Percentiles rank a stretch among this genome's conserved stretches.
Conservation (phyloP, 345 rosid species). For the Populus nigra region DNA sequence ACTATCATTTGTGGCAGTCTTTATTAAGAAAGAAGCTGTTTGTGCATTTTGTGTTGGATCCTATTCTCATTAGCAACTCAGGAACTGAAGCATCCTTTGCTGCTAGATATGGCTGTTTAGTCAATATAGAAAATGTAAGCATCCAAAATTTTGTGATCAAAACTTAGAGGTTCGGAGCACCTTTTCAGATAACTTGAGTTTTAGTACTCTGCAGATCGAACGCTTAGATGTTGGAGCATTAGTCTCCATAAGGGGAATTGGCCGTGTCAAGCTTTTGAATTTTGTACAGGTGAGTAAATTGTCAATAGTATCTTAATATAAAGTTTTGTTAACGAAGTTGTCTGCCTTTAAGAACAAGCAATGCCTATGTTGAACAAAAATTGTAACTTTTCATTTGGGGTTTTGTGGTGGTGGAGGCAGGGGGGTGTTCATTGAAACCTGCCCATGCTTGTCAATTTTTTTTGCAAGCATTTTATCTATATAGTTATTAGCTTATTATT, state of each 20-base stretch:
- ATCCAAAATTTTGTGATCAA: conserved; percentile 8
- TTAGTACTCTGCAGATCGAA: conserved; percentile 50
- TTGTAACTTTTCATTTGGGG: no score
- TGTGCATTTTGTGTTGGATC: conserved; percentile 79
- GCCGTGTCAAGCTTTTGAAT: conserved; percentile 56
- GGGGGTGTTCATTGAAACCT: background rate
- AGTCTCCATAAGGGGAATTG: conserved; percentile 63
- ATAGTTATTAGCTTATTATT: background rate
- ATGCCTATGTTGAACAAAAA: background rate
- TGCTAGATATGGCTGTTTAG: conserved; percentile 76
- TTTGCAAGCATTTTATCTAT: background rate
- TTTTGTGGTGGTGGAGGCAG: no score
- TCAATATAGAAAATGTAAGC: conserved; percentile 66
- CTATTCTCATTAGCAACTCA: conserved; percentile 52
- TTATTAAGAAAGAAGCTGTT: conserved; percentile 53
- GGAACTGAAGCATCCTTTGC: conserved; percentile 71
- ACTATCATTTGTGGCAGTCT: conserved; percentile 41
- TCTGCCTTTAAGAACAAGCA: background rate
- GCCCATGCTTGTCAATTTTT: background rate
- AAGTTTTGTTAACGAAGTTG: background rate
- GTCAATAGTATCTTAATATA: background rate
- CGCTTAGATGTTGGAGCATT: conserved; percentile 70
- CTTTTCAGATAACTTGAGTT: conserved; percentile 9
- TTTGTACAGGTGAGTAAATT: conserved; percentile 46
- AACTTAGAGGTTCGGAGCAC: background rate